These are phyloP conservation scores for Alternaria brassicae DNA, from an alignment of 2,329 filamentous ascomycete genomes.

Conservation along the genomic window DNA sequence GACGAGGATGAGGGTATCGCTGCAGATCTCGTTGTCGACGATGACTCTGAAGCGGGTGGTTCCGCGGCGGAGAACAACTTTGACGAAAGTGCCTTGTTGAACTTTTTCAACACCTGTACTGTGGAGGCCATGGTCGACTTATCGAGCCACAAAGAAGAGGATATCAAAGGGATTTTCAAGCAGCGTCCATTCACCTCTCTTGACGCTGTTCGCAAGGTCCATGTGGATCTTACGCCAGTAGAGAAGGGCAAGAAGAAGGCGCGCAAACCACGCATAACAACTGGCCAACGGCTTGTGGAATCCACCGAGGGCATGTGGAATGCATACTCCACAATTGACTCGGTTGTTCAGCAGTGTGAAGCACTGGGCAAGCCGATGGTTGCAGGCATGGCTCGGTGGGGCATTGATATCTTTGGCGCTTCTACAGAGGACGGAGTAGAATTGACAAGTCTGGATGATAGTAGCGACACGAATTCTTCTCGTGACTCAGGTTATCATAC, in stretches of 20 bases:
- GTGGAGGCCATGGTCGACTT: slow-evolving; percentile 81
- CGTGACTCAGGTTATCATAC: slow-evolving; percentile 75
- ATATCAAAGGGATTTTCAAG: slow-evolving; percentile 72
- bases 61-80: slow-evolving; percentile 34
- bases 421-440: slow-evolving; percentile 68
- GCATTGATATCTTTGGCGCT: slow-evolving; percentile 68
- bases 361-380: slow-evolving; percentile 71
- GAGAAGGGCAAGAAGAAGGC: slow-evolving; percentile 46
- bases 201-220: slow-evolving; percentile 70
- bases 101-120: slow-evolving; percentile 83
- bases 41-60: slow-evolving; percentile 55
- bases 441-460: slow-evolving; percentile 61
- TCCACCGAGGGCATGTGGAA: slow-evolving; percentile 75
- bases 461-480: slow-evolving; percentile 47
- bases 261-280: slow-evolving; percentile 55
- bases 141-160: slow-evolving; percentile 73
- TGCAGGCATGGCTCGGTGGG: slow-evolving; percentile 71
- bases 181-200: slow-evolving; percentile 77
- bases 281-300: slow-evolving; percentile 72
- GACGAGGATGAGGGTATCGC: slow-evolving; percentile 46
- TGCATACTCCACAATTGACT: slow-evolving; percentile 83
- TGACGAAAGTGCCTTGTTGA: slow-evolving; percentile 67
- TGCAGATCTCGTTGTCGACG: slow-evolving; percentile 47
- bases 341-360: slow-evolving; percentile 79
- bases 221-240: slow-evolving; percentile 43